Evolutionary conservation across 768 basidiomycete genomes (phyloP).

Genomic region (Clavaria fumosa): DNA sequence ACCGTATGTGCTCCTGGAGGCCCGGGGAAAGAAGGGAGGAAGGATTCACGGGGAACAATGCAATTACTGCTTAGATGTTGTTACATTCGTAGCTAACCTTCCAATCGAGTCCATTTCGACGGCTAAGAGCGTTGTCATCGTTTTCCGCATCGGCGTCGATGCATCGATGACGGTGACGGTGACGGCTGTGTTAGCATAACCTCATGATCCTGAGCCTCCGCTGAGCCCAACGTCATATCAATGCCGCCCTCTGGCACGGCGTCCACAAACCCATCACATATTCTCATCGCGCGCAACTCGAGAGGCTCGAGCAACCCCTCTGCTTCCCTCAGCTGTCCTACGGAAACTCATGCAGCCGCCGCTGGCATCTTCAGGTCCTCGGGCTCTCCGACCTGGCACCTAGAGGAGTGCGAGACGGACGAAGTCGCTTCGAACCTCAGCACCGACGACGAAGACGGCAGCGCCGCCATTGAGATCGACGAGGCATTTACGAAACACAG

Average conservation of each 20-base stretch:
- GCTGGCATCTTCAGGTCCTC: slow-evolving; percentile 73
- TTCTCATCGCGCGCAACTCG: slow-evolving; percentile 78
- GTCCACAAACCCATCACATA: slow-evolving; percentile 73
- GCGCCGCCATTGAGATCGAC: slow-evolving; percentile 67
- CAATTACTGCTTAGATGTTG: no score
- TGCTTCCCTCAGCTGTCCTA: slow-evolving; percentile 69
- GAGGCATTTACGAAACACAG: slow-evolving; percentile 58
- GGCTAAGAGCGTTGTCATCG: no score
- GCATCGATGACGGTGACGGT: no score
- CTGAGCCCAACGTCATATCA: no score
- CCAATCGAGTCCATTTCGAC: no score
- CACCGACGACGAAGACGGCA: slow-evolving; percentile 44
- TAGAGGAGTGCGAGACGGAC: slow-evolving; percentile 60
- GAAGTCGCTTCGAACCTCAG: slow-evolving; percentile 56
- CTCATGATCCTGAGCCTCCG: no score
- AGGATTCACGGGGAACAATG: no score
- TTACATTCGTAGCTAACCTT: no score
- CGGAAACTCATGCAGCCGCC: slow-evolving; percentile 79
- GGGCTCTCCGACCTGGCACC: slow-evolving; percentile 64
- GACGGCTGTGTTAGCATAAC: no score
- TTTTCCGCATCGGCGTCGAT: no score
- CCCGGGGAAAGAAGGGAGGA: slow-evolving; percentile 5
- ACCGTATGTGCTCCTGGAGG: slow-evolving; percentile 6
- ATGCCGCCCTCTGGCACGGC: no score
- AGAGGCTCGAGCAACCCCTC: slow-evolving; percentile 62